Evolutionary conservation across 1,139 yeast genomes (phyloP), one percentile per base, ranked within the genome.

Genomic region (Scheffersomyces segobiensis): DNA sequence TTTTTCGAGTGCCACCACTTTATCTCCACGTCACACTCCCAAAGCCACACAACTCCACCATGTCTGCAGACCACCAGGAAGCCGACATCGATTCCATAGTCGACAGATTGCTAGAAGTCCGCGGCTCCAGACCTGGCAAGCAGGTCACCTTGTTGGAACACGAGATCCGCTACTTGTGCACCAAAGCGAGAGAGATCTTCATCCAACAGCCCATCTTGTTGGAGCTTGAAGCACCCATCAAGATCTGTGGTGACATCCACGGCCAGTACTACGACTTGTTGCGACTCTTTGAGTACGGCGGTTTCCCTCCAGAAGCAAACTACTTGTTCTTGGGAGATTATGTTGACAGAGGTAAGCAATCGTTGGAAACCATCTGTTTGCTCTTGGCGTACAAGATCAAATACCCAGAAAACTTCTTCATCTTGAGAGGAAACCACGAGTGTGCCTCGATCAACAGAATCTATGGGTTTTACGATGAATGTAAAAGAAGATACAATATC

Each of bases 241-340:
- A 95, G 77, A 88, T 88, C 65, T 87, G 91, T 73, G 98, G 98
- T 75, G 99, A 95, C 75, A 93, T 95, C 70, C 99, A 95, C 75
- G 98, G 98, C 60, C 99, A 95, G 78, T 95, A 93, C 76, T 93
- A 93, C 72, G 99, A 95, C 78, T 84, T 95, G 71, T 84, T 95
- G 74, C 89, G 98, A 77, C 85, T 95, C 68, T 93, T 95, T 71
- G 98, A 95, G 79, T 93, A 93, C 72, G 98, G 98, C 67, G 99
- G 98, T 5, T 95, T 93, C 82, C 98, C 98, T 3, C 98, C 98
- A n/a, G 97, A 93, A 75, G 97, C 98, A 42, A 93, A 93, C 79
- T 93, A 93, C 77, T 82, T 93, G 69, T 95, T 95, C 73, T 80
- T 95, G 62, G 99, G 99, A 63, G 99, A 93, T 78, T 93, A 93